Evolutionary conservation across 2,329 filamentous ascomycete species (phyloP), one percentile per base, ranked within the genome.

Genomic region (Bipolaris cookei): DNA sequence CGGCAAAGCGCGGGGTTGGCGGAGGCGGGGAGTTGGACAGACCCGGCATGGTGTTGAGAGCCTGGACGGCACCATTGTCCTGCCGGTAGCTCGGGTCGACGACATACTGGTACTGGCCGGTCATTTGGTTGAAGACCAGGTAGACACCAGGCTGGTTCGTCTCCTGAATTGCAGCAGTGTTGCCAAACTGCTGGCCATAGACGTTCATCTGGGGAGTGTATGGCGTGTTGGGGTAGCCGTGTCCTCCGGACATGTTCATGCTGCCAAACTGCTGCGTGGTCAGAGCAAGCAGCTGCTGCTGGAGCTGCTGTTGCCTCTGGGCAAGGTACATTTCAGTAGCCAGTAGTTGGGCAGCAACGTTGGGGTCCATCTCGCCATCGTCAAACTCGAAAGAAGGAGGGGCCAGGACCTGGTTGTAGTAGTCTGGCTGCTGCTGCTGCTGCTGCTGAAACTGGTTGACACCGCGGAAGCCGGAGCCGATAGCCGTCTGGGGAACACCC

Each of bases 221-320:
- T 2, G 82, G 79, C n/a, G 83, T 80, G 42, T 81, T 78, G 39
- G 76, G 71, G 62, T 80, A 83, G 68, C 83, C 82, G 63, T 84
- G 81, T 62, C 65, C 62, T 39, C 63, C 70, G 71, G 83, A 88
- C 57, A 96, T 75, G 76, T 84, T 92, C 78, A 96, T 81, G 64
- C 86, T 87, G 44, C 69, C 68, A 43, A 75, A 75, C 62, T 75
- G 72, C 63, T 76, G 73, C n/a, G 71, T 71, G 70, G 94, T 95
- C 21, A 97, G 87, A 64, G 82, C 90, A 66, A 92, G 86, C 65
- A 98, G 84, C 79, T 98, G 92, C 79, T 97, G 93, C 79, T 98
- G 93, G 50, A 98, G 86, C 63, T 91, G 90, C 80, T 97, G 92
- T 79, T 98, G 94, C 79, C 97, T 93, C 73, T 97, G 92, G 38